Evolutionary conservation across 1,284 basidiomycete species (phyloP).

Genomic region (Baeospora myosura): DNA sequence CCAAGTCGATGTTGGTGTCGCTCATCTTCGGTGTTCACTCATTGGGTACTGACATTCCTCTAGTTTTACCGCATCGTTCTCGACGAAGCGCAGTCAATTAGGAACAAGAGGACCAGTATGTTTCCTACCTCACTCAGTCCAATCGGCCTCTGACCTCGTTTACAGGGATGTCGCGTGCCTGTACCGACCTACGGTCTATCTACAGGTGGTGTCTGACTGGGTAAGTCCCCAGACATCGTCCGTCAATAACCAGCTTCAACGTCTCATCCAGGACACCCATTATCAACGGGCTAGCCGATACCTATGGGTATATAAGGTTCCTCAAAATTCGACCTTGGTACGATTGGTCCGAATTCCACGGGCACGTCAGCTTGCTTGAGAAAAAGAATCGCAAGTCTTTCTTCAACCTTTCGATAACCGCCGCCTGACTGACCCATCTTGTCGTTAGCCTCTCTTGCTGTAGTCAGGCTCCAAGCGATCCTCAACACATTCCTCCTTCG

Average conservation of each 20-base stretch:
- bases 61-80: conserved; percentile 47
- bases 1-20: conserved; percentile 32
- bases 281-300: conserved; percentile 44
- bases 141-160: conserved; percentile 3
- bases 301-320: conserved; percentile 47
- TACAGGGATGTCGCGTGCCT: conserved; percentile 40
- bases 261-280: conserved; percentile 43
- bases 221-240: conserved; percentile 19
- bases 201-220: conserved; percentile 53
- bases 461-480: conserved; percentile 43
- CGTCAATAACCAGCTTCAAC: conserved; percentile 3
- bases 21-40: background rate
- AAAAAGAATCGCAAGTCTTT: conserved; percentile 34
- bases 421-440: conserved; percentile 1
- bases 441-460: conserved; percentile 36
- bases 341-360: conserved; percentile 42
- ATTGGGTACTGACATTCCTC: conserved; percentile 4
- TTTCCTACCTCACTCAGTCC: conserved; percentile 7
- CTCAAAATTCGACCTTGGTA: conserved; percentile 44
- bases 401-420: background rate
- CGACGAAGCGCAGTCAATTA: conserved; percentile 51
- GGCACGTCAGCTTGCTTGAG: conserved; percentile 33
- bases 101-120: conserved; percentile 44
- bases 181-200: conserved; percentile 33
- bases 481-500: conserved; percentile 43